Percentiles rank a stretch among this genome's conserved stretches.
phyloP scores from a whole-genome alignment of 192 early-diverging fungal genomes.

The Lobosporangium transversale region DNA sequence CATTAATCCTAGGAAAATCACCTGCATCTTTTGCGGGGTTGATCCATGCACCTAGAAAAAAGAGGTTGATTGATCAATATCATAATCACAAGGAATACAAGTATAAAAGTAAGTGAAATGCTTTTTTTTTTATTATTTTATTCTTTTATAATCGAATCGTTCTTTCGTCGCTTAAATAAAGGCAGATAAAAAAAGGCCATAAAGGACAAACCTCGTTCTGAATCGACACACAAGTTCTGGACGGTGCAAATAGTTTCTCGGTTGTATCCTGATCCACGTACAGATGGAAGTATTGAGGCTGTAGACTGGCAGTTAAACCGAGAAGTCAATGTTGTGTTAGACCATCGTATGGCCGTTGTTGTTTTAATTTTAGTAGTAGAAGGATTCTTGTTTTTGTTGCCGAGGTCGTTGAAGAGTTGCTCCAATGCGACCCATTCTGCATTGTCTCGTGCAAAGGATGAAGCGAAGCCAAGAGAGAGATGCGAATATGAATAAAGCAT shows the following conservation, averaged over 20 bases:
- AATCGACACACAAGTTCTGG: slow-evolving; percentile 41
- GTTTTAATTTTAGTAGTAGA: too few relatives aligned
- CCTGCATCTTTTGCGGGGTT: slow-evolving; percentile 9
- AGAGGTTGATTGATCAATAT: too few relatives aligned
- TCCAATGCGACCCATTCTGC: slow-evolving; percentile 39
- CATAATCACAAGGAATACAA: too few relatives aligned
- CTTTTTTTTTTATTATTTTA: too few relatives aligned
- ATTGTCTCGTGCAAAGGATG: neutral
- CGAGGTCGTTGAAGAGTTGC: neutral
- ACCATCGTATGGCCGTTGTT: slow-evolving; percentile 21
- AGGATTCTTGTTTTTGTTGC: too few relatives aligned
- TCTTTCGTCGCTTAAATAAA: too few relatives aligned
- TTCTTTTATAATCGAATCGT: too few relatives aligned
- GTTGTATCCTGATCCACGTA: slow-evolving; percentile 14
- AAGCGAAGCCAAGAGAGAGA: slow-evolving; percentile 13
- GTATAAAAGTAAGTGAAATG: too few relatives aligned
- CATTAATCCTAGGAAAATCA: slow-evolving; percentile 28
- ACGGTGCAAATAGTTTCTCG: slow-evolving; percentile 41
- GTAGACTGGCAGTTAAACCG: slow-evolving; percentile 21
- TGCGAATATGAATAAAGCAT: slow-evolving; percentile 30
- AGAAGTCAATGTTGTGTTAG: slow-evolving; percentile 20
- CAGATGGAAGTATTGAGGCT: neutral
- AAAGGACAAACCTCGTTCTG: slow-evolving; percentile 30
- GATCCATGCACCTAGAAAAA: slow-evolving; percentile 36
- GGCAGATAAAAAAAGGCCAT: neutral